Evolutionary conservation across 2,329 filamentous ascomycete species (phyloP).

Genomic region (Polytolypa hystricis): DNA sequence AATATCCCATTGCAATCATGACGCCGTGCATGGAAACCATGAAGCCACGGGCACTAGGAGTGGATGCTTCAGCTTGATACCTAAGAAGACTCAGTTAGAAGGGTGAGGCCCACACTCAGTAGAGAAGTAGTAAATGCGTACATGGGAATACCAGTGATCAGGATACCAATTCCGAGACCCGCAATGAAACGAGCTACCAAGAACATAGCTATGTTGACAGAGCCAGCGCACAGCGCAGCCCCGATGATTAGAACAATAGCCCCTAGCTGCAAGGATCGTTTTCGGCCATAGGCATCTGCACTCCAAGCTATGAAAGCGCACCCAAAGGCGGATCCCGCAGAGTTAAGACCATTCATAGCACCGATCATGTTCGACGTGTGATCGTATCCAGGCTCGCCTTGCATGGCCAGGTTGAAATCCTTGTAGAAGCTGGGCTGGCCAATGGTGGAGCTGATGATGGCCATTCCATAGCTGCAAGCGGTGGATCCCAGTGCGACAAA

Average conservation of each 20-base stretch:
- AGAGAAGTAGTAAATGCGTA: background rate
- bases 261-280: conserved; percentile 28
- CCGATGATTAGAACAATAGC: conserved; percentile 28
- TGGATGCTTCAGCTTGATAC: conserved; percentile 30
- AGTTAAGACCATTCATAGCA: conserved; percentile 36
- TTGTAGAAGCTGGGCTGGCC: conserved; percentile 37
- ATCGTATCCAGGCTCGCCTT: conserved; percentile 29
- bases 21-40: conserved; percentile 33
- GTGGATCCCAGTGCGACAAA: conserved; percentile 26
- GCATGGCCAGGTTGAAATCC: conserved; percentile 29
- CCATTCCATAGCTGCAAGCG: conserved; percentile 23
- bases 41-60: conserved; percentile 28
- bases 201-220: conserved; percentile 9
- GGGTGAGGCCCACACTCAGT: too few relatives aligned
- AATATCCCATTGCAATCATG: conserved; percentile 33
- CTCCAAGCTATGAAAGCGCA: conserved; percentile 28
- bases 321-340: conserved; percentile 32
- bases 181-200: conserved; percentile 9
- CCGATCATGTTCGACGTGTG: conserved; percentile 34
- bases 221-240: conserved; percentile 28
- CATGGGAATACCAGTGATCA: conserved; percentile 10
- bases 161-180: conserved; percentile 8
- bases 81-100: too few relatives aligned
- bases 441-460: conserved; percentile 34
- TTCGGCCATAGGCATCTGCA: conserved; percentile 28